Conservation (phyloP, 257 asterid genomes). For the Solanum tacnaense region DNA sequence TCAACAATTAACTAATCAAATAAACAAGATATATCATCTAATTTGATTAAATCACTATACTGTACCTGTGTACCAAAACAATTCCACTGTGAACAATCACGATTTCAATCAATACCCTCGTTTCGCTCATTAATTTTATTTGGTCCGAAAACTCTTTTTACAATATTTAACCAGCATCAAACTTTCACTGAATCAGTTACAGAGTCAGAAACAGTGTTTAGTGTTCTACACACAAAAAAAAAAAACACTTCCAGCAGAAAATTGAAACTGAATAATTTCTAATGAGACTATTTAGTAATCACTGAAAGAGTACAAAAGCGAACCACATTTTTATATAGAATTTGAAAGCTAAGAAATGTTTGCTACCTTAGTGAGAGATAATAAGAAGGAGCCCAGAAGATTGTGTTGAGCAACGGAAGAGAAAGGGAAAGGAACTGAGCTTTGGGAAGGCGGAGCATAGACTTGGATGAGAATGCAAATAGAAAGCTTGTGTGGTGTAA, state of each 20-base stretch:
- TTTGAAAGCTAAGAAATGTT: background rate
- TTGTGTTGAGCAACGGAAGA: conserved; percentile 84
- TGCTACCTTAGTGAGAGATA: conserved; percentile 67
- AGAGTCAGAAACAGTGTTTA: background rate
- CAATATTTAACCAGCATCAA: background rate
- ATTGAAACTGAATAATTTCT: background rate
- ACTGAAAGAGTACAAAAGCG: background rate
- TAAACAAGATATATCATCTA: background rate
- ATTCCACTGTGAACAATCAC: background rate
- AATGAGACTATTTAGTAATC: background rate
- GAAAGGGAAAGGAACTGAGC: conserved; percentile 69
- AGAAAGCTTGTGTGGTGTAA: conserved; percentile 88
- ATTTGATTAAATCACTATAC: background rate
- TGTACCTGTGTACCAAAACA: background rate
- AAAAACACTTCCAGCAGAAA: background rate
- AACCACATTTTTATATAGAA: background rate
- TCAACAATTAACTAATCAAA: background rate
- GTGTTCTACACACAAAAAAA: background rate
- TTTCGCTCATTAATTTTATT: background rate
- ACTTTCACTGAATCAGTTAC: background rate
- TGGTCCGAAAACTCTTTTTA: background rate
- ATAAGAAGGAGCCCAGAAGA: conserved; percentile 58
- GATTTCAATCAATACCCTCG: background rate
- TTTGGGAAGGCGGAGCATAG: conserved; percentile 78
- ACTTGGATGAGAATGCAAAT: conserved; percentile 64